Conservation (phyloP, 805 yeast species). For the Metschnikowia santaceciliae region DNA sequence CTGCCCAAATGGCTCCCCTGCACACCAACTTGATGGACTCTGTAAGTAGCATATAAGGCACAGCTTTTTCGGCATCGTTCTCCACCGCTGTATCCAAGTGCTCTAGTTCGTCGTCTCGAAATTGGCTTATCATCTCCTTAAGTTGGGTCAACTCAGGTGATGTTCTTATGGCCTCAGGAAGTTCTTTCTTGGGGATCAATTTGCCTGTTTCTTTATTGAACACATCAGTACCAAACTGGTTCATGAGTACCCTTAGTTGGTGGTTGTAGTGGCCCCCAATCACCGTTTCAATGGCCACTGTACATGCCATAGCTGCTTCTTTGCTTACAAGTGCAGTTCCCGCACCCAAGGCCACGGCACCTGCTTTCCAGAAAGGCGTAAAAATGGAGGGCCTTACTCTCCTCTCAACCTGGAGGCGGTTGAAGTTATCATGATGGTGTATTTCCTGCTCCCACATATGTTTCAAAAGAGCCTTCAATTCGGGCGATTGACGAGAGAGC, state of each 20-base stretch:
- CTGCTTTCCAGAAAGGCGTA: slow-evolving; percentile 91
- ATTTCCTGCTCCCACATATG: slow-evolving; percentile 99
- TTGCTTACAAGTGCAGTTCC: slow-evolving; percentile 83
- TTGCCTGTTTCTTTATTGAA: slow-evolving; percentile 35
- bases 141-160: slow-evolving; percentile 57
- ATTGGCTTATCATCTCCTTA: slow-evolving; percentile 61
- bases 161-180: slow-evolving; percentile 24
- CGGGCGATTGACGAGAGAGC: slow-evolving; percentile 65
- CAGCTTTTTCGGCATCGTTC: slow-evolving; percentile 88
- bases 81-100: slow-evolving; percentile 92
- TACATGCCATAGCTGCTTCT: slow-evolving; percentile 99
- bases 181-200: slow-evolving; percentile 18
- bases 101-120: slow-evolving; percentile 92
- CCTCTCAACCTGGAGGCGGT: slow-evolving; percentile 65
- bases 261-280: slow-evolving; percentile 94
- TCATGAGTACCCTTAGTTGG: slow-evolving; percentile 74
- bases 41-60: slow-evolving; percentile 84
- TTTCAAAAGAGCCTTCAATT: slow-evolving; percentile 70
- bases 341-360: slow-evolving; percentile 83
- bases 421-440: slow-evolving; percentile 84
- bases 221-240: slow-evolving; percentile 52
- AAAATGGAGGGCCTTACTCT: slow-evolving; percentile 88
- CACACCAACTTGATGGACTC: slow-evolving; percentile 84
- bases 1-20: slow-evolving; percentile 84
- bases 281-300: slow-evolving; percentile 97